Base-by-base conservation (phyloP, 805 yeast genomes). In the Teunomyces stri region DNA sequence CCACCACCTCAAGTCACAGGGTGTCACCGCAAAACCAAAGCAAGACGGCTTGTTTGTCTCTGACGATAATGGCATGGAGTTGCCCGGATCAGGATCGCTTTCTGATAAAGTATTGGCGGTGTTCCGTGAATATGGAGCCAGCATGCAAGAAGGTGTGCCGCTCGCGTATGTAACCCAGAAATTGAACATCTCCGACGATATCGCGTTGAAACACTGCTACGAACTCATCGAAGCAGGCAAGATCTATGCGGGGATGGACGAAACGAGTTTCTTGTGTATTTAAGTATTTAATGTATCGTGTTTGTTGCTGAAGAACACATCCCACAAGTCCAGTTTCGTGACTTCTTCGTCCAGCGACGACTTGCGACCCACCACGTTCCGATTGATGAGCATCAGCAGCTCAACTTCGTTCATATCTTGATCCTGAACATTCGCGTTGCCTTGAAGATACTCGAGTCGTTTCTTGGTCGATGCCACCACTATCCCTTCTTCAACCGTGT, bases 401-500 rank as follows among this genome's bases (percentile, higher is more conserved):
- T 82, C 88, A 3, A 82, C 72, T 43, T 60, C 53, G 30, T 61
- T 57, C 40, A 69, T 51, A 44, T 53, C 25, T 22, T 27, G n/a
- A 40, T 39, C 20, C 38, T 47, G 41, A 4, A n/a, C 34, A 28
- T 25, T 15, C 15, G 21, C 21, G 9, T 29, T 41, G 56, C 66
- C 53, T 7, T 61, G 61, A 42, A 67, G 58, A 52, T 71, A 72
- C 48, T 70, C 71, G 11, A 84, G 54, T 42, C 94, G 69, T 54
- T 80, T 82, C 49, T 79, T 75, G 0, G 90, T 81, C 0, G 89
- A 78, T 45, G 86, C 62, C n/a, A 80, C 66, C 29, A 89, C 79
- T 40, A 94, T 87, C 39, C 89, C 85, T 60, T 92, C 96, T 64
- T 94, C 99, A 12, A 94, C 96, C 0, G 96, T 82, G 35, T 85